phyloP scores from a whole-genome alignment of 257 asterid species.

The Misopates orontium region DNA sequence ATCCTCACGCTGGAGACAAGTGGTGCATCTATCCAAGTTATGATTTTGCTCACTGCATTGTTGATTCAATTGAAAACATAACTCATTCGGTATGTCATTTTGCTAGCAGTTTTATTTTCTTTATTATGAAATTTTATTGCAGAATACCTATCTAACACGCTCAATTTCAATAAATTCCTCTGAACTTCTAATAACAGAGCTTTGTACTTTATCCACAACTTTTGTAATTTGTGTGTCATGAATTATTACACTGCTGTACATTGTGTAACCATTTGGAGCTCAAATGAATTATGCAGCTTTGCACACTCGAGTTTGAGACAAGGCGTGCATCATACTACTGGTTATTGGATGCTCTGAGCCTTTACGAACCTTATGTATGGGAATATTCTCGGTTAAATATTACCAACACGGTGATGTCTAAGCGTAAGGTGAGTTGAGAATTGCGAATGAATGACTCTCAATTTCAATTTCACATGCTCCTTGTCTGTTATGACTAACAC shows the following conservation, averaged over 20 bases:
- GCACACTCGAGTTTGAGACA: slow-evolving; percentile 94
- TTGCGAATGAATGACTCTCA: background rate
- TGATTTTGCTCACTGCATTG: slow-evolving; percentile 92
- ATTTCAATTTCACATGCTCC: slow-evolving; percentile 5
- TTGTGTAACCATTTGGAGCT: slow-evolving; percentile 10
- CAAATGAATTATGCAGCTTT: slow-evolving; percentile 52
- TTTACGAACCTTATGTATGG: slow-evolving; percentile 93
- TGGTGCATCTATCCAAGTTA: slow-evolving; percentile 99
- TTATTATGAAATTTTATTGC: background rate
- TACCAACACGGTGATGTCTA: slow-evolving; percentile 89
- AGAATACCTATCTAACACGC: background rate
- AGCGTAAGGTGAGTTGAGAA: slow-evolving; percentile 68
- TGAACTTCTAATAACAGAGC: background rate
- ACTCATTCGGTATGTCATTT: slow-evolving; percentile 80
- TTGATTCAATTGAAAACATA: slow-evolving; percentile 90
- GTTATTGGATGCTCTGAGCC: slow-evolving; percentile 71
- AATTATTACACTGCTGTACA: slow-evolving; percentile 1
- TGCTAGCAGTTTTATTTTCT: background rate
- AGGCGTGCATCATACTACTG: slow-evolving; percentile 97
- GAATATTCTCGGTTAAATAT: slow-evolving; percentile 85
- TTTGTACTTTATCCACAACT: background rate
- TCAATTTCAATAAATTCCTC: background rate
- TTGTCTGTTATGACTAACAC: slow-evolving; percentile 23
- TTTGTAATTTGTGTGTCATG: background rate
- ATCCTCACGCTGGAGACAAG: slow-evolving; percentile 97